Conservation (phyloP, 768 basidiomycete species). For the Lentinus tigrinus region DNA sequence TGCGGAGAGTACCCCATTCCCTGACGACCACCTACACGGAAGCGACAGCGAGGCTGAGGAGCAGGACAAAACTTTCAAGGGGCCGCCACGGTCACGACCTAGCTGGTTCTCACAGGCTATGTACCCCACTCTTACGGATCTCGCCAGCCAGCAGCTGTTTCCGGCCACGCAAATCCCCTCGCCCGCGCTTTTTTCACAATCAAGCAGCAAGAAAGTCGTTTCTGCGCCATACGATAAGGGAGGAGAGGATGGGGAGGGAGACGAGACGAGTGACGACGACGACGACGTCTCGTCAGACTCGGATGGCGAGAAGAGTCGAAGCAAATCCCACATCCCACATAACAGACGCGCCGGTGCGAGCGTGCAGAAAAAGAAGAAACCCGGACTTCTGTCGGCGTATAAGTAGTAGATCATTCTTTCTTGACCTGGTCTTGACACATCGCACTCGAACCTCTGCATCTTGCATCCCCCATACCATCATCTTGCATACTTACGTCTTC, state of each 20-base stretch:
- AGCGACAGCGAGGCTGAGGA: not conserved
- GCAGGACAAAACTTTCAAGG: slow-evolving; percentile 33
- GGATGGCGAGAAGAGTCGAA: slow-evolving; percentile 16
- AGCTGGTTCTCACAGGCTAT: slow-evolving; percentile 11
- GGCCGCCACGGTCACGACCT: not conserved
- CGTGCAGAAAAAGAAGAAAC: slow-evolving; percentile 28
- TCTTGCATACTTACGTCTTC: too few species aligned
- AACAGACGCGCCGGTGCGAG: slow-evolving; percentile 61
- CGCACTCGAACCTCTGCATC: not conserved
- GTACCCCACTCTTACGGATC: slow-evolving; percentile 53
- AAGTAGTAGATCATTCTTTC: not conserved
- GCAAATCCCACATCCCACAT: slow-evolving; percentile 60
- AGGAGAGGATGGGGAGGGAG: slow-evolving; percentile 36
- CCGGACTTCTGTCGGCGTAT: not conserved
- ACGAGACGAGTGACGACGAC: slow-evolving; percentile 6
- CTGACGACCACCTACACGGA: not conserved
- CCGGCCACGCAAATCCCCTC: slow-evolving; percentile 26
- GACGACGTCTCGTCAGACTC: slow-evolving; percentile 34
- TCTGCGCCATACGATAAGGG: slow-evolving; percentile 24
- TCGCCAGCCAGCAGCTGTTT: slow-evolving; percentile 39
- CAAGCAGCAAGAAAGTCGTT: not conserved
- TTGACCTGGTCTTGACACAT: not conserved
- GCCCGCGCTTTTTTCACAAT: slow-evolving; percentile 23
- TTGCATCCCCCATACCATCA: not conserved
- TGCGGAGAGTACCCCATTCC: slow-evolving; percentile 4